phyloP scores from a whole-genome alignment of 2,329 filamentous ascomycete genomes.

The Epichloe bromicola region DNA sequence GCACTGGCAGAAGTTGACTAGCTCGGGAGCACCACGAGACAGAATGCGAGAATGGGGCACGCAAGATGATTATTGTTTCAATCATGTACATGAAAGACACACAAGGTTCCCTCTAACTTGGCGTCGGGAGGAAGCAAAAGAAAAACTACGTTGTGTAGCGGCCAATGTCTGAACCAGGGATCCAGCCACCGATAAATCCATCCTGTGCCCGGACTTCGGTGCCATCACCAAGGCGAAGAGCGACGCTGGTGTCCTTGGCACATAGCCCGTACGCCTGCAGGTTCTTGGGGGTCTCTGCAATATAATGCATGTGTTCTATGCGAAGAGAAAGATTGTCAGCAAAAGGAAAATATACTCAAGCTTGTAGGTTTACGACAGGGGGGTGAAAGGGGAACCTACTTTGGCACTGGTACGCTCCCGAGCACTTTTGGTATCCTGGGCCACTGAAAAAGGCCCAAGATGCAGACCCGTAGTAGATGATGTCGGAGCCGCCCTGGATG shows the following conservation, averaged over 20 bases:
- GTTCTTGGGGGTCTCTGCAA: constrained; percentile 21
- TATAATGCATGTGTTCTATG: constrained; percentile 24
- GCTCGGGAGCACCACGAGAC: no score
- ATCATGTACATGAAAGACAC: neutral
- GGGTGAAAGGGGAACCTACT: neutral
- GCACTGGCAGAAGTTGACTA: no score
- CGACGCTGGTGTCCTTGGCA: constrained; percentile 24
- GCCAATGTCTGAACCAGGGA: constrained; percentile 21
- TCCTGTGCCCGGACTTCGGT: constrained; percentile 17
- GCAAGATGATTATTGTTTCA: neutral
- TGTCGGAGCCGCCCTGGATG: constrained; percentile 27
- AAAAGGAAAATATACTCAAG: neutral
- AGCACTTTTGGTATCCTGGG: constrained; percentile 22
- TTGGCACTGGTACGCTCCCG: constrained; percentile 8
- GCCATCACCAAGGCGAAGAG: constrained; percentile 23
- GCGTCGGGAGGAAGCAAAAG: neutral
- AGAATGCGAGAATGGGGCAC: no score
- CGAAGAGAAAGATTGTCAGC: neutral
- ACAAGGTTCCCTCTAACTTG: neutral
- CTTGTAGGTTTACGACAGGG: neutral
- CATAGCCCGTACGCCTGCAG: constrained; percentile 29
- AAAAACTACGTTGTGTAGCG: constrained; percentile 19
- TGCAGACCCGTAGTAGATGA: constrained; percentile 29
- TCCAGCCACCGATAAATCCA: constrained; percentile 24
- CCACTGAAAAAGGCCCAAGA: constrained; percentile 33